Percentiles rank a stretch among this genome's conserved stretches.
Conservation (phyloP, 1,284 basidiomycete species). For the Leccinum subrobustum region DNA sequence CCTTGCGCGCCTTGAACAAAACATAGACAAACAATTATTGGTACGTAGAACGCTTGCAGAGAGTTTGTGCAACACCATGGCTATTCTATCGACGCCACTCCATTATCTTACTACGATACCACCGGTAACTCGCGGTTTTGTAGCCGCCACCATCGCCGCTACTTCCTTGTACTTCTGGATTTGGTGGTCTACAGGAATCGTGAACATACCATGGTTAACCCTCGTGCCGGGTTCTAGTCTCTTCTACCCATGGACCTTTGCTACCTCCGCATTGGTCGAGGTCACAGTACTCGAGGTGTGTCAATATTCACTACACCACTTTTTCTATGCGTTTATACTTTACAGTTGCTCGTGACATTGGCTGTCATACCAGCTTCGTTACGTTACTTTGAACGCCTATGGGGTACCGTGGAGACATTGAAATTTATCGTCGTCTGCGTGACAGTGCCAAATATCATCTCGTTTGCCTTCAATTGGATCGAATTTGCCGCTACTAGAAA, state of each 20-base stretch:
- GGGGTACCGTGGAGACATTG: slow-evolving; percentile 85
- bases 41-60: not conserved
- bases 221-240: slow-evolving; percentile 82
- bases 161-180: slow-evolving; percentile 70
- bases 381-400: slow-evolving; percentile 90
- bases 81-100: slow-evolving; percentile 68
- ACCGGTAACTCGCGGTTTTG: slow-evolving; percentile 76
- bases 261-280: slow-evolving; percentile 88
- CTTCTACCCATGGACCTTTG: slow-evolving; percentile 91
- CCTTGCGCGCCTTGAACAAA: slow-evolving; percentile 14
- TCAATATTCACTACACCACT: slow-evolving; percentile 13
- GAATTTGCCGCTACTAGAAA: slow-evolving; percentile 70
- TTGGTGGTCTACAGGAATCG: slow-evolving; percentile 49
- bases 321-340: slow-evolving; percentile 18
- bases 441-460: slow-evolving; percentile 84
- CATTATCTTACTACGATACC: slow-evolving; percentile 70
- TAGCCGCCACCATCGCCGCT: slow-evolving; percentile 61
- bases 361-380: slow-evolving; percentile 81
- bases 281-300: slow-evolving; percentile 80
- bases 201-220: slow-evolving; percentile 71
- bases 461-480: slow-evolving; percentile 79
- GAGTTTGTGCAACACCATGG: slow-evolving; percentile 46
- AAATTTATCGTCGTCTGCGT: slow-evolving; percentile 85
- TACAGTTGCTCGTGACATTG: slow-evolving; percentile 75
- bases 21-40: slow-evolving; percentile 23